Evolutionary conservation across 202 grass and related monocot genomes (phyloP).

Genomic region (Carex sylvatica): DNA sequence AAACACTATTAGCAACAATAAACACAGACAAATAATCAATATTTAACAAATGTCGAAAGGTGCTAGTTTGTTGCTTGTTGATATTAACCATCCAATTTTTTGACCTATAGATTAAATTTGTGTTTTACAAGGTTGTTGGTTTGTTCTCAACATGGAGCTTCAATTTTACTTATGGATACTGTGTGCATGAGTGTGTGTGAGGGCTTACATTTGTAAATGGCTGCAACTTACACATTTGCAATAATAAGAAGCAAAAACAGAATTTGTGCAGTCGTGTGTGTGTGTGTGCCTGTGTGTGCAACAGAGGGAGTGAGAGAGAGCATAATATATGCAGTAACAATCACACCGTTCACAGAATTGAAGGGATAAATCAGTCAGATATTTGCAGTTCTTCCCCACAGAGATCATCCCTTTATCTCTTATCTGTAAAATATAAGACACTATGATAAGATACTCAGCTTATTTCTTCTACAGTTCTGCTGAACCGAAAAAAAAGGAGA

Average conservation of each 20-base stretch:
- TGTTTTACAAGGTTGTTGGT: not conserved
- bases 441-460: not conserved
- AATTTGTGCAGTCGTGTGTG: not conserved
- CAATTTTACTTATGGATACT: not conserved
- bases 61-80: not conserved
- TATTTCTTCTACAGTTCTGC: not conserved
- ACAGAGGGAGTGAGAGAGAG: not conserved
- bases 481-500: not conserved
- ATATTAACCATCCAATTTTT: not conserved
- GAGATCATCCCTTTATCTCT: slow-evolving; percentile 65
- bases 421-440: slow-evolving; percentile 44
- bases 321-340: slow-evolving; percentile 22
- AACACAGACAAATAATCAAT: not conserved
- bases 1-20: slow-evolving; percentile 16
- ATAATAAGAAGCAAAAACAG: not conserved
- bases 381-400: slow-evolving; percentile 70
- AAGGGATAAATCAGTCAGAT: slow-evolving; percentile 58
- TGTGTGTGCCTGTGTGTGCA: not conserved
- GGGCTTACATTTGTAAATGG: not conserved
- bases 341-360: slow-evolving; percentile 77
- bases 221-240: not conserved
- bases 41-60: not conserved
- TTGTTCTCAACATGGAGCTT: not conserved
- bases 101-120: not conserved
- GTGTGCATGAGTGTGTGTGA: not conserved